Evolutionary conservation across 108 stramenopile genomes (phyloP).

Genomic region (Skeletonema potamos): DNA sequence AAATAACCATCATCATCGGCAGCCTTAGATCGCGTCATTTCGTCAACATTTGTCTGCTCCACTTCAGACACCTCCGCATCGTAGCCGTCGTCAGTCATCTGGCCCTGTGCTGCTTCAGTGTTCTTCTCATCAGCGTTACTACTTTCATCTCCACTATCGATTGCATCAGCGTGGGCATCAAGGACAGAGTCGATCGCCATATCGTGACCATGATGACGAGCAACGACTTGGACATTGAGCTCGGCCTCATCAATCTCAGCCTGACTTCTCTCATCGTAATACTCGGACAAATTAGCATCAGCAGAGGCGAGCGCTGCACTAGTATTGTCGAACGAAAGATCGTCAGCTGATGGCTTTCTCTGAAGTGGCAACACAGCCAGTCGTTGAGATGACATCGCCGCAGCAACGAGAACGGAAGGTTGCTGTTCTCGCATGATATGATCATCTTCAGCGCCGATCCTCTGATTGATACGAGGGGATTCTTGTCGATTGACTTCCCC

Average conservation of each 20-base stretch:
- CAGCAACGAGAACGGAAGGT: conserved; percentile 46
- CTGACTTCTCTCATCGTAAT: conserved; percentile 25
- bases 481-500: conserved; percentile 1
- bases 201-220: conserved; percentile 11
- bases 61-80: conserved; percentile 45
- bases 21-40: background rate
- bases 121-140: conserved; percentile 6
- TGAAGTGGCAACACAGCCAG: conserved; percentile 6
- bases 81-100: conserved; percentile 50
- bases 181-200: conserved; percentile 1
- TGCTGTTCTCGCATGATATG: conserved; percentile 8
- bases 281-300: conserved; percentile 35
- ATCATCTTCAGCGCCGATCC: background rate
- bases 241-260: conserved; percentile 3
- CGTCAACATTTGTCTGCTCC: background rate
- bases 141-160: conserved; percentile 35
- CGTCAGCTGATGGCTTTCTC: background rate
- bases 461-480: background rate
- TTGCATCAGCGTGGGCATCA: conserved; percentile 8
- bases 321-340: conserved; percentile 33
- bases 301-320: conserved; percentile 17
- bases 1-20: conserved; percentile 41
- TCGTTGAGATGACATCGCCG: conserved; percentile 47
- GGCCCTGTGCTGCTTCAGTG: conserved; percentile 7
- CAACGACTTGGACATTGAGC: conserved; percentile 14